phyloP scores from a whole-genome alignment of 179 eudicot genomes.

The Nepenthes alata region DNA sequence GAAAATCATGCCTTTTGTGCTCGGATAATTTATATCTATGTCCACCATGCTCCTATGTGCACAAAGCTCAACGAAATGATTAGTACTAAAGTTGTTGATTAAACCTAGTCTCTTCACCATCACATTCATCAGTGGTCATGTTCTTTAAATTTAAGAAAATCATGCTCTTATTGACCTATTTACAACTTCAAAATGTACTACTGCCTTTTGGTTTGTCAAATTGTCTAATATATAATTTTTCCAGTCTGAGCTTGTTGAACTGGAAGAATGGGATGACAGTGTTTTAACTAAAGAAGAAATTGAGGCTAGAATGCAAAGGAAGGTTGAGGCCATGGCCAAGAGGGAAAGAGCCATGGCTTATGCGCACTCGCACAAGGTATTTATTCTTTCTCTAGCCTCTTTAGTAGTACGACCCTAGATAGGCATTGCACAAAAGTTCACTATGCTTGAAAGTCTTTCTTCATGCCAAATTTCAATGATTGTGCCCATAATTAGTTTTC shows the following conservation, averaged over 20 bases:
- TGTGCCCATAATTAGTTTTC: too few relatives aligned
- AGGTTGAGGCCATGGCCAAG: conserved; percentile 66
- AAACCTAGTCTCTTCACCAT: too few relatives aligned
- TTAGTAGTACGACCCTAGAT: too few relatives aligned
- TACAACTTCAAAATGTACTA: neutral
- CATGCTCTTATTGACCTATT: too few relatives aligned
- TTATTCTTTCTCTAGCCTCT: neutral
- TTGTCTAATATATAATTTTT: neutral
- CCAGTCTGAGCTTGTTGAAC: conserved; percentile 41
- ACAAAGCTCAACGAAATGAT: too few relatives aligned
- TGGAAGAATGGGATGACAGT: conserved; percentile 81
- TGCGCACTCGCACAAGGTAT: conserved; percentile 88
- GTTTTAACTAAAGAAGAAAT: conserved; percentile 69
- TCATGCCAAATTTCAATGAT: neutral
- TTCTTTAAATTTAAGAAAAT: too few relatives aligned
- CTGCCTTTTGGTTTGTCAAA: conserved; percentile 3
- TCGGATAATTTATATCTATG: too few relatives aligned
- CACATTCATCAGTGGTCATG: too few relatives aligned
- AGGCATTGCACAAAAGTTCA: neutral
- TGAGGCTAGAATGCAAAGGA: conserved; percentile 59
- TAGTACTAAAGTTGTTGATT: too few relatives aligned
- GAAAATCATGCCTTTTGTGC: too few relatives aligned
- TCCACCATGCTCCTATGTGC: too few relatives aligned
- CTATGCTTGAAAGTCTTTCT: neutral
- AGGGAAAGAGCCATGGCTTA: conserved; percentile 93